phyloP scores from a whole-genome alignment of 768 basidiomycete genomes.

The Russula ochroleuca region DNA sequence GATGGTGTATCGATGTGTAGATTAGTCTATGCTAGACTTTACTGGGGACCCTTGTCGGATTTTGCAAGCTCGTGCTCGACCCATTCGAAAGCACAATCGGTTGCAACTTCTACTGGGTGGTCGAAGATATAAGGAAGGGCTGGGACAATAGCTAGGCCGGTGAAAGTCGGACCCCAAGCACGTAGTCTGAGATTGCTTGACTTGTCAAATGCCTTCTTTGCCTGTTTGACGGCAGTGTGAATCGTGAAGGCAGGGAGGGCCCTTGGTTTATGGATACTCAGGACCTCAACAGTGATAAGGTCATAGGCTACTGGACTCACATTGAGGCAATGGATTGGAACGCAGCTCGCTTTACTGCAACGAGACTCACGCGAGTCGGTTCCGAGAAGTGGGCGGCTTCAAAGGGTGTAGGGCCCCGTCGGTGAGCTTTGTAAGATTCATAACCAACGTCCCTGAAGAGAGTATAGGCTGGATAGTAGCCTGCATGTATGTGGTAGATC shows the following conservation, averaged over 20 bases:
- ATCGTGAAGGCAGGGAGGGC: constrained; percentile 82
- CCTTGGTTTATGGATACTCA: constrained; percentile 42
- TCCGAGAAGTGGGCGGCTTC: constrained; percentile 71
- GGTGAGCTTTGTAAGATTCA: constrained; percentile 74
- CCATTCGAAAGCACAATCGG: constrained; percentile 68
- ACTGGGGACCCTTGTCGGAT: constrained; percentile 29
- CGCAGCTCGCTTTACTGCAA: constrained; percentile 69
- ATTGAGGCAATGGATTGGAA: constrained; percentile 84
- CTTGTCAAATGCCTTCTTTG: constrained; percentile 61
- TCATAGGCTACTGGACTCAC: constrained; percentile 39
- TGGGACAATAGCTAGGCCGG: constrained; percentile 70
- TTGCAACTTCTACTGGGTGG: constrained; percentile 70
- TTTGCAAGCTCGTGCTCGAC: constrained; percentile 53
- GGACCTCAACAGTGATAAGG: constrained; percentile 8
- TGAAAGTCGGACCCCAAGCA: constrained; percentile 71
- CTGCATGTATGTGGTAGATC: constrained; percentile 18
- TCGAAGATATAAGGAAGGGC: constrained; percentile 73
- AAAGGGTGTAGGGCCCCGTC: constrained; percentile 58
- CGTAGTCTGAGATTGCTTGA: constrained; percentile 54
- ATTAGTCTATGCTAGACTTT: constrained; percentile 30
- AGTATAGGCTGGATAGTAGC: constrained; percentile 3
- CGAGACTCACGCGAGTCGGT: constrained; percentile 58
- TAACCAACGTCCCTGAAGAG: constrained; percentile 60
- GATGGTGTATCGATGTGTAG: not conserved
- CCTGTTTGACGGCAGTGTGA: constrained; percentile 73